Conservation (phyloP, 163 green algal genomes). For the Chlorella variabilis region DNA sequence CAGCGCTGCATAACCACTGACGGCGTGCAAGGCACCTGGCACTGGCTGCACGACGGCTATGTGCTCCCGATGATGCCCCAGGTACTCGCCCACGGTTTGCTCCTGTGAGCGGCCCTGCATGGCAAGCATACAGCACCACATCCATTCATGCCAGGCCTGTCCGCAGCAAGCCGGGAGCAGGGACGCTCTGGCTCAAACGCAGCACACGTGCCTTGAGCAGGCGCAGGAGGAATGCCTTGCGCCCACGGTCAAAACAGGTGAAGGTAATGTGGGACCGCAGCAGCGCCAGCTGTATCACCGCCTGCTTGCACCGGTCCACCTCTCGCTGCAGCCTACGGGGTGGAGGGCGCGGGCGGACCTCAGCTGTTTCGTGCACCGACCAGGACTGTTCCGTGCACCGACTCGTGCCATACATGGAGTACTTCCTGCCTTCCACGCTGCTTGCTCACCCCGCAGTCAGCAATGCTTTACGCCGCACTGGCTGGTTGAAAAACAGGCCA, state of each 20-base stretch:
- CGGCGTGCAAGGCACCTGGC: not conserved
- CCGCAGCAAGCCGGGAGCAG: too few relatives aligned
- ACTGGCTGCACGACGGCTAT: not conserved
- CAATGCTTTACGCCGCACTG: slow-evolving; percentile 32
- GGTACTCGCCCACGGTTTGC: not conserved
- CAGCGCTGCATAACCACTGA: slow-evolving; percentile 23
- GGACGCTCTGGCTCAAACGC: too few relatives aligned
- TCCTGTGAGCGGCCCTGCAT: slow-evolving; percentile 13
- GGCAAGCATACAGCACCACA: not conserved
- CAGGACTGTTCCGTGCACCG: too few relatives aligned
- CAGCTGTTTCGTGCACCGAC: too few relatives aligned
- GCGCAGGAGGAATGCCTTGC: slow-evolving; percentile 16
- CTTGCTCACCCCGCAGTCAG: slow-evolving; percentile 17
- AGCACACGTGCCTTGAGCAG: slow-evolving; percentile 21
- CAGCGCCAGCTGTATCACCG: slow-evolving; percentile 18
- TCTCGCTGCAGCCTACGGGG: slow-evolving; percentile 25
- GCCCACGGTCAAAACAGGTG: slow-evolving; percentile 30
- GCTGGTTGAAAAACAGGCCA: slow-evolving; percentile 31
- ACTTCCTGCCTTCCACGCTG: too few relatives aligned
- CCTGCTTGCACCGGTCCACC: slow-evolving; percentile 22
- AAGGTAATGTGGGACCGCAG: slow-evolving; percentile 34
- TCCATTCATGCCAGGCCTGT: too few relatives aligned
- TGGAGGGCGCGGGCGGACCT: too few relatives aligned
- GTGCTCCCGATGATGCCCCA: not conserved
- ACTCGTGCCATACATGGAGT: too few relatives aligned